Base-by-base conservation (phyloP, 345 rosid genomes). In the Firmiana major region DNA sequence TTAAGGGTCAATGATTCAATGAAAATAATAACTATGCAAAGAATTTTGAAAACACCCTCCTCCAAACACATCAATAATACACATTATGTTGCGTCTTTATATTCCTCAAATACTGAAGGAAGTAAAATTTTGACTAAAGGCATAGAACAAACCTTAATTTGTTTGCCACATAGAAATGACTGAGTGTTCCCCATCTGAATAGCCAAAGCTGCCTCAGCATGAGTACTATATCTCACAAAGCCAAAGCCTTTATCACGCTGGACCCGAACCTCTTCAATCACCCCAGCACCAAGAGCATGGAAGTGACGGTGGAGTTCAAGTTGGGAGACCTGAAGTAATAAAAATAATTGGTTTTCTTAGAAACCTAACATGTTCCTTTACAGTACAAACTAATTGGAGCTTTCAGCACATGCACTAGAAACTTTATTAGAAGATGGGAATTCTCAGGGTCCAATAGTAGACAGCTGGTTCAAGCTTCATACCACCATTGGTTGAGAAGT, bases 201-300 rank as follows among this genome's bases (percentile, higher is more conserved):
- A 74, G 97, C 97, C 73, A 92, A 73, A 79, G 95, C 94, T 74
- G 97, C 95, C 90, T 96, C 99, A 0, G 90, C 83, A 79, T 91
- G 97, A 24, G 91, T 91, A 75, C 92, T 86, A 85, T 86, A 96
- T 79, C 98, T 91, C 80, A 96, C 97, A 63, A 96, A 96, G 68
- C 99, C 98, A 89, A 96, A 96, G 57, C 95, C 99, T 84, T 96
- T 96, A 80, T 94, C 97, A 69, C 93, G 87, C 88, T 96, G 99
- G 74, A 96, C 93, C 31, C 95, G 89, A 60, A 96, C 97, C 84
- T 96, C 98, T 88, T 96, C 97, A 75, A 96, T 92, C 68, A 90
- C 93, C 76, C 99, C 97, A 75, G 97, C 91, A 74, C 93, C 93
- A 80, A 96, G 90, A 72, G 88, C 74, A 82, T 96, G 94, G 88